Base-by-base conservation (phyloP, 2,329 filamentous ascomycete genomes). In the Ceratocystis colombiana region DNA sequence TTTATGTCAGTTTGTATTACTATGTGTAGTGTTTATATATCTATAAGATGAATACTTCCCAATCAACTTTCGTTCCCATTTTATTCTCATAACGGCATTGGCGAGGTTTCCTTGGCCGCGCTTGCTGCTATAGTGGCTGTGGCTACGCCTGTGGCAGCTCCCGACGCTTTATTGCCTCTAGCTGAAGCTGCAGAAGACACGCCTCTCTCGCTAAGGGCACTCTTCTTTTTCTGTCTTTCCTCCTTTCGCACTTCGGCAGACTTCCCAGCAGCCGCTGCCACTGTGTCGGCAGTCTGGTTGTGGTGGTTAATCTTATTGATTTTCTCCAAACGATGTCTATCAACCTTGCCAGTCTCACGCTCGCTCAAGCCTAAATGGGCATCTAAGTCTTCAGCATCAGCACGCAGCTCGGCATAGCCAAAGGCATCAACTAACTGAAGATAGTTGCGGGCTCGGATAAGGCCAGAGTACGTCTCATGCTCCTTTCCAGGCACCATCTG, bases 401-500 rank as follows among this genome's bases (percentile, higher is more conserved):
- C 81, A 22, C 84, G 71, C 57, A 95, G 75, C 67, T 87, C 80
- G 1, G 85, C 79, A 45, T 89, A 79, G 0, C 80, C 84, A 37
- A 97, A 75, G 1, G 81, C 77, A 66, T 84, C 79, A 72, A 90
- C 88, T 1, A 87, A 75, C 64, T 88, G 85, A 7, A 76, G 77
- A 72, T 96, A 96, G 70, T 82, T 88, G 76, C 87, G 91, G 68
- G 82, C 82, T 61, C 78, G 75, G 69, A 83, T 84, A 70, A 94
- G 80, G 2, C 79, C 75, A 67, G 81, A 79, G 73, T 88, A 88
- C 0, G 78, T 79, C 48, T 82, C 78, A 5, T 68, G 66, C 61
- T 84, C 79, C 74, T 91, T 95, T 17, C 92, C 90, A 0, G 91
- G 90, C 28, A 97, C 84, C 75, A 96, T 83, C 74, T 96, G 90